Evolutionary conservation across 2,329 filamentous ascomycete species (phyloP).

Genomic region (Mycogone perniciosa): DNA sequence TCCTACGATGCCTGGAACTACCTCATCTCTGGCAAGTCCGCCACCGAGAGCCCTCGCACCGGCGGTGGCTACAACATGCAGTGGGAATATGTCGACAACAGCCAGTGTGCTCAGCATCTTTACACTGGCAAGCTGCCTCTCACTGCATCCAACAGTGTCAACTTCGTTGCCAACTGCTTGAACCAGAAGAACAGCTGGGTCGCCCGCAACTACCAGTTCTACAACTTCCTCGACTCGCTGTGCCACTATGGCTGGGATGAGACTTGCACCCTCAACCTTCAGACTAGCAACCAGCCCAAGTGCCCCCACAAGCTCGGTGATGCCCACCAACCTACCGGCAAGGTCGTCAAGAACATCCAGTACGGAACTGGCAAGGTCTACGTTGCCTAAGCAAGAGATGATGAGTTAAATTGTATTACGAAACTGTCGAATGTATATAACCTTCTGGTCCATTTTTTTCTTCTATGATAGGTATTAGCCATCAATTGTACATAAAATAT

Average conservation of each 20-base stretch:
- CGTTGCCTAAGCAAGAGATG: conserved; percentile 1
- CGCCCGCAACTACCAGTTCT: conserved; percentile 45
- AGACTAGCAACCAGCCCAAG: conserved; percentile 43
- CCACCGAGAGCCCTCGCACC: conserved; percentile 36
- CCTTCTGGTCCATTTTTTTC: too few relatives aligned
- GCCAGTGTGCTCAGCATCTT: conserved; percentile 45
- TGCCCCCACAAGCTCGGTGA: conserved; percentile 42
- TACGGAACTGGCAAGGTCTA: conserved; percentile 41
- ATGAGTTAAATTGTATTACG: too few relatives aligned
- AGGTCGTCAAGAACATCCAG: conserved; percentile 45
- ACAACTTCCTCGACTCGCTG: conserved; percentile 46
- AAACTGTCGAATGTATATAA: not conserved
- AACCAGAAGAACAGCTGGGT: conserved; percentile 41
- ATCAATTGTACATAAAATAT: conserved; percentile 20
- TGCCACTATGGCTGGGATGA: conserved; percentile 48
- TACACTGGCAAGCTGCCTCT: conserved; percentile 46
- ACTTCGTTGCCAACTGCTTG: conserved; percentile 44
- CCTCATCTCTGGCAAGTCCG: conserved; percentile 44
- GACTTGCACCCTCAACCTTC: conserved; percentile 42
- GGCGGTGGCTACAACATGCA: conserved; percentile 48
- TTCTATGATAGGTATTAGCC: too few relatives aligned
- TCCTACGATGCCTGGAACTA: conserved; percentile 58
- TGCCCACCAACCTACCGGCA: conserved; percentile 16
- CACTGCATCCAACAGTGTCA: conserved; percentile 51
- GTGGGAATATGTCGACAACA: conserved; percentile 41